phyloP scores from a whole-genome alignment of 148 eudicot genomes.

The Amaranthus palmeri region DNA sequence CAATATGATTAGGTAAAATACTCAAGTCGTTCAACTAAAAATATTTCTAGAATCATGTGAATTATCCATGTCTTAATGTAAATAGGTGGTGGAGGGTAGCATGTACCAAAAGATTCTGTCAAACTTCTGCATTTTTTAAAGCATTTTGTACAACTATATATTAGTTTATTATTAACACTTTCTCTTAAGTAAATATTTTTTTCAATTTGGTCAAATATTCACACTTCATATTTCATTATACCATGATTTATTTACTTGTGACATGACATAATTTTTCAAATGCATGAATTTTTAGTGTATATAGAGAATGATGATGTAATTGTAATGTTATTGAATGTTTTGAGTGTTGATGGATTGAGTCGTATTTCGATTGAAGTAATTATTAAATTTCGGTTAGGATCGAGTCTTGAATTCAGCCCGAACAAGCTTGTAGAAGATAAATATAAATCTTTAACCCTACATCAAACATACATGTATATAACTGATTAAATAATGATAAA shows the following conservation, averaged over 20 bases:
- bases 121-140: neutral
- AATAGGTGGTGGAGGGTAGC: neutral
- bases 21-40: conserved; percentile 20
- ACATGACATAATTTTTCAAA: neutral
- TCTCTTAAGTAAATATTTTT: neutral
- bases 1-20: conserved; percentile 3
- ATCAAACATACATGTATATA: too few species aligned
- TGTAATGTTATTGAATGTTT: too few species aligned
- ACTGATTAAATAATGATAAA: too few species aligned
- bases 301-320: too few species aligned
- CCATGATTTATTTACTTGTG: neutral
- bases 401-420: too few species aligned
- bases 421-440: too few species aligned
- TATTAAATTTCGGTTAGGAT: too few species aligned
- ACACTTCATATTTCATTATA: neutral
- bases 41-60: conserved; percentile 11
- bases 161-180: neutral
- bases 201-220: neutral
- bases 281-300: too few species aligned
- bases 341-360: too few species aligned
- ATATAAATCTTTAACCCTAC: too few species aligned
- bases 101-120: neutral
- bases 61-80: neutral
- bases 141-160: neutral
- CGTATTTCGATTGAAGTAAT: too few species aligned